phyloP scores from a whole-genome alignment of 495 filamentous ascomycete genomes.

The Amniculicola lignicola region DNA sequence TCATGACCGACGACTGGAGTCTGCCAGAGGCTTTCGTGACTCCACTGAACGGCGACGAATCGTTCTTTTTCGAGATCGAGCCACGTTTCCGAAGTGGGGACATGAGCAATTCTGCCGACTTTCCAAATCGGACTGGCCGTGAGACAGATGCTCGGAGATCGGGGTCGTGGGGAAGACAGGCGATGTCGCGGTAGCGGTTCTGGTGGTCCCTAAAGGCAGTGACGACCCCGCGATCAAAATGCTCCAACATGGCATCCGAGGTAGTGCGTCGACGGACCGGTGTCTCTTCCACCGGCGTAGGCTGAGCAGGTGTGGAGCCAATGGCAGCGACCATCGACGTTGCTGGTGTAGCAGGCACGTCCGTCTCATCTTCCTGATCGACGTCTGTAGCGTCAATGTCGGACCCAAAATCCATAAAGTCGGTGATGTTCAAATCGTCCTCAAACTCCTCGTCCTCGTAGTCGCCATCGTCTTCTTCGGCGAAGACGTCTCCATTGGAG shows the following conservation, averaged over 20 bases:
- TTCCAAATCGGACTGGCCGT: slow-evolving; percentile 26
- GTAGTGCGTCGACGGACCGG: slow-evolving; percentile 52
- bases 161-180: slow-evolving; percentile 30
- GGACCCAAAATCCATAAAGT: slow-evolving; percentile 68
- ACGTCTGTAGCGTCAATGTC: slow-evolving; percentile 53
- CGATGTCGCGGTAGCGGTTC: slow-evolving; percentile 47
- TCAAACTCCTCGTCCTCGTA: slow-evolving; percentile 63
- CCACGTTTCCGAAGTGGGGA: slow-evolving; percentile 29
- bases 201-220: slow-evolving; percentile 79
- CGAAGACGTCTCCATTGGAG: slow-evolving; percentile 49
- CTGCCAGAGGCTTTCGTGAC: slow-evolving; percentile 21
- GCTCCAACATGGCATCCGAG: slow-evolving; percentile 57
- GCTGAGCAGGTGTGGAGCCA: slow-evolving; percentile 30
- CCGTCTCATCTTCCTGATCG: slow-evolving; percentile 41
- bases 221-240: slow-evolving; percentile 67
- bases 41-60: background rate
- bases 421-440: slow-evolving; percentile 60
- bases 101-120: slow-evolving; percentile 30
- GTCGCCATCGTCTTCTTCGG: slow-evolving; percentile 55
- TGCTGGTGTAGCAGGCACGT: slow-evolving; percentile 32
- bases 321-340: slow-evolving; percentile 28
- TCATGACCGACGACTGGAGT: slow-evolving; percentile 13
- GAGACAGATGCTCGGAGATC: slow-evolving; percentile 28
- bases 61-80: slow-evolving; percentile 19
- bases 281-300: slow-evolving; percentile 42